Percentiles rank a stretch among this genome's conserved stretches.
Conservation (phyloP, 139 green algal genomes). For the Tetraselmis chui region DNA sequence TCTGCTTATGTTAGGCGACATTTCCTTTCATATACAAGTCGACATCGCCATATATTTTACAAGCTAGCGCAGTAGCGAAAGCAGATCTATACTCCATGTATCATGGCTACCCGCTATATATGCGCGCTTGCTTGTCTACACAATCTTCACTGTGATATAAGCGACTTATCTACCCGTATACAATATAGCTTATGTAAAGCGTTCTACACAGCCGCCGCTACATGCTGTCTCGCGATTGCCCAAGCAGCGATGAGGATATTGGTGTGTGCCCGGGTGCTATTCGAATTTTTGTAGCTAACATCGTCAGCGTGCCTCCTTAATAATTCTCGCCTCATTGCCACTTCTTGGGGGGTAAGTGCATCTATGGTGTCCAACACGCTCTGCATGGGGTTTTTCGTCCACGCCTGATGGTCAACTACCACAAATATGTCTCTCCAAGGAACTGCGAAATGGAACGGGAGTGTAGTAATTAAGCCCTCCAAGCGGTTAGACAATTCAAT, state of each 20-base stretch:
- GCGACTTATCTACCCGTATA: too few relatives aligned
- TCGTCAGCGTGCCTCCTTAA: not conserved
- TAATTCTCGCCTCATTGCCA: not conserved
- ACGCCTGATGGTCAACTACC: not conserved
- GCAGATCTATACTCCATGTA: too few relatives aligned
- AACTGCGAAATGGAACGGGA: not conserved
- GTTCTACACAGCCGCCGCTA: too few relatives aligned
- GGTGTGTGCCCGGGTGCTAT: not conserved
- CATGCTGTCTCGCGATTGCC: too few relatives aligned
- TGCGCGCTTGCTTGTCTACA: too few relatives aligned
- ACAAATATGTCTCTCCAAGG: not conserved
- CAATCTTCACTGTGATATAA: too few relatives aligned
- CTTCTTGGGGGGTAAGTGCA: not conserved
- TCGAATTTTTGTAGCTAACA: not conserved
- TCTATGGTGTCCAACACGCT: not conserved
- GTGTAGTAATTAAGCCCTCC: not conserved
- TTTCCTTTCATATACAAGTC: too few relatives aligned
- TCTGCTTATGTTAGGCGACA: too few relatives aligned
- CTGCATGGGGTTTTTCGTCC: not conserved
- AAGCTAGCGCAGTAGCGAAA: too few relatives aligned
- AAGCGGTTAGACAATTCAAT: not conserved
- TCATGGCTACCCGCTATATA: too few relatives aligned
- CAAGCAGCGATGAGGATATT: not conserved
- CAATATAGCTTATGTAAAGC: too few relatives aligned
- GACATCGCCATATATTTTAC: too few relatives aligned